Evolutionary conservation across 768 basidiomycete species (phyloP), one percentile per base, ranked within the genome.

Genomic region (Boletellus ananiceps): DNA sequence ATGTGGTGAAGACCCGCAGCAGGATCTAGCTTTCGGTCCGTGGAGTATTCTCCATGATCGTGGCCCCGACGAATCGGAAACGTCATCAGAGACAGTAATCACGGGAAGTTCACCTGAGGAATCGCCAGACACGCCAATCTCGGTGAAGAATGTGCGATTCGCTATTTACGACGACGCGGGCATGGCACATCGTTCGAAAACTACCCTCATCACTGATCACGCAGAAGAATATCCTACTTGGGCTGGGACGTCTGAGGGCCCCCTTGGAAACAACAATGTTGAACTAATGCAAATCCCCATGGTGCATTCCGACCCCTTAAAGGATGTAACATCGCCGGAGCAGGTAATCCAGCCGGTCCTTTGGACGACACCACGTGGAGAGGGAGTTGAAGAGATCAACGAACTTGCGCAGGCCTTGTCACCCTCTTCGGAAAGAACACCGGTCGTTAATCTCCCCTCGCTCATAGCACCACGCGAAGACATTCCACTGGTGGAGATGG

Each of bases 381-480:
- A 34, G 7, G 19, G 1, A 18, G 9, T 14, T 12, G 39, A 42
- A 19, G 42, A 35, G 31, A 47, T 36, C 12, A 41, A 36, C 14
- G 2, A 15, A 11, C 13, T 42, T 33, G 21, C 5, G 2, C 42
- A 43, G 36, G 4, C 2, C 5, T 36, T 21, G 9, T 40, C 40
- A 7, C 40, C 43, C 29, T 43, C 35, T 3, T 40, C 25, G 2
- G 13, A 21, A 8, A 21, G 1, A 31, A 11, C 29, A 7, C 55
- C 44, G 18, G 38, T 50, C 15, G 44, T 59, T 13, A 54, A 59
- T n/a, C 55, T 59, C 39, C 58, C 58, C 5, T 49, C 44, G 7
- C 7, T 40, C n/a, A n/a, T 45, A n/a, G 8, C 19, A 5, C 35
- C 9, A 25, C 47, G 47, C 5, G 47, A 48, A 18, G 39, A 42